phyloP scores from a whole-genome alignment of 2,329 filamentous ascomycete species.

The Nemania sp. region DNA sequence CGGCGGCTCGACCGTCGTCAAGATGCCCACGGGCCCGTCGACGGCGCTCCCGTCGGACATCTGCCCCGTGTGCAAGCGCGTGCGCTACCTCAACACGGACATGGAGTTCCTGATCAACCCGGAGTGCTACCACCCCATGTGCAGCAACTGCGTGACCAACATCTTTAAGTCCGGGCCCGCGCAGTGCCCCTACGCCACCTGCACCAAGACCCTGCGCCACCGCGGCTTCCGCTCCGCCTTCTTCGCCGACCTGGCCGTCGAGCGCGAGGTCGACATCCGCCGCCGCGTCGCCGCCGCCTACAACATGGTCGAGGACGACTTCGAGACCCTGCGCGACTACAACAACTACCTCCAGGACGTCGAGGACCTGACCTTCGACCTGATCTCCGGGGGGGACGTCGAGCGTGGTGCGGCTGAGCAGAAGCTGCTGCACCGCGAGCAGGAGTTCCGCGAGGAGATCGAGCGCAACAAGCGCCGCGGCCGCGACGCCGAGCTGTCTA shows the following conservation, averaged over 20 bases:
- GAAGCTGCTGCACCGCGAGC: conserved; percentile 71
- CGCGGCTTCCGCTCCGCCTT: conserved; percentile 87
- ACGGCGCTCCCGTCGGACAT: conserved; percentile 69
- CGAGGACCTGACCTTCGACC: conserved; percentile 89
- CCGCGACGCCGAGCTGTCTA: conserved; percentile 66
- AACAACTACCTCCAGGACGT: conserved; percentile 96
- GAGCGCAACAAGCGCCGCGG: conserved; percentile 70
- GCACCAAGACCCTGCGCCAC: conserved; percentile 86
- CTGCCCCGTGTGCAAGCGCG: conserved; percentile 97
- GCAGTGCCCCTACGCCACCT: conserved; percentile 91
- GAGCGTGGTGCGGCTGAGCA: conserved; percentile 64
- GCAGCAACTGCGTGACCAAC: conserved; percentile 92
- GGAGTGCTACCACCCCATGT: conserved; percentile 99
- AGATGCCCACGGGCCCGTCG: conserved; percentile 29
- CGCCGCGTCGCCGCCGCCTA: conserved; percentile 82
- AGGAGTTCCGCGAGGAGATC: conserved; percentile 76
- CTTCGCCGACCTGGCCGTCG: conserved; percentile 87
- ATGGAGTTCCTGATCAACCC: conserved; percentile 97
- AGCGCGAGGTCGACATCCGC: conserved; percentile 93
- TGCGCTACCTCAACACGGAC: conserved; percentile 92
- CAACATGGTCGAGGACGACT: conserved; percentile 91
- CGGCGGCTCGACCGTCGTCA: conserved; percentile 39
- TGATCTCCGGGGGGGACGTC: conserved; percentile 78
- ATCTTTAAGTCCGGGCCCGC: conserved; percentile 93
- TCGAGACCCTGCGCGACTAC: conserved; percentile 83